Base-by-base conservation (phyloP, 2,329 filamentous ascomycete species). In the Phaeosphaeria sp. region DNA sequence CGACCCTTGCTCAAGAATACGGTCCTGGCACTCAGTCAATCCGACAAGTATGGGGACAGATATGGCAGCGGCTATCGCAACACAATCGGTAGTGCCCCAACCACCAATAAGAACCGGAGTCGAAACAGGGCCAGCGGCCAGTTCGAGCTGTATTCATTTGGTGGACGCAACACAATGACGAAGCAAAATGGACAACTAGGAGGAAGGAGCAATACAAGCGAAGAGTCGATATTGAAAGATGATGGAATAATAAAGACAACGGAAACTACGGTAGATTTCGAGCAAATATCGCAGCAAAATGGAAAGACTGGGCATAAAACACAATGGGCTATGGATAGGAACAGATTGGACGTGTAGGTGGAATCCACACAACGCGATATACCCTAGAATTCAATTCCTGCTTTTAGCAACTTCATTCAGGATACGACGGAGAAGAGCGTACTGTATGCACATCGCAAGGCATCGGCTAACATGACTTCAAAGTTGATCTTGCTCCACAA, bases 1-100 rank as follows among this genome's bases (percentile, higher is more conserved):
- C 72, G 72, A 9, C 77, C 77, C 1, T 66, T 79, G 22, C 72
- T 78, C 60, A 60, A 52, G 22, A 55, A 52, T 22, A 56, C 53
- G 7, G 60, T 63, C 25, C 21, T 23, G 3, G 59, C 59, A 5
- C 51, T 46, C 9, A 39, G 27, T 13, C 48, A 41, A 21, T 55
- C 55, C 2, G 41, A 44, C 30, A 20, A 50, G 41, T 25, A 54
- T 21, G 30, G 50, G 3, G 30, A 36, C 30, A 36, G 13, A 36
- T 36, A 36, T 36, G 30, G 30, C 30, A 36, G 30, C 30, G 30
- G 30, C 30, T 13, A 13, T 36, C 30, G 30, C 30, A 36, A 36
- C 30, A 36, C 30, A 11, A 36, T 36, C 13, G 30, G 30, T 11
- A 36, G 30, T 13, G 11, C 30, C 3, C 30, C 30, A 11, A 36